phyloP scores from a whole-genome alignment of 163 green algal species.

The Chlorella variabilis region DNA sequence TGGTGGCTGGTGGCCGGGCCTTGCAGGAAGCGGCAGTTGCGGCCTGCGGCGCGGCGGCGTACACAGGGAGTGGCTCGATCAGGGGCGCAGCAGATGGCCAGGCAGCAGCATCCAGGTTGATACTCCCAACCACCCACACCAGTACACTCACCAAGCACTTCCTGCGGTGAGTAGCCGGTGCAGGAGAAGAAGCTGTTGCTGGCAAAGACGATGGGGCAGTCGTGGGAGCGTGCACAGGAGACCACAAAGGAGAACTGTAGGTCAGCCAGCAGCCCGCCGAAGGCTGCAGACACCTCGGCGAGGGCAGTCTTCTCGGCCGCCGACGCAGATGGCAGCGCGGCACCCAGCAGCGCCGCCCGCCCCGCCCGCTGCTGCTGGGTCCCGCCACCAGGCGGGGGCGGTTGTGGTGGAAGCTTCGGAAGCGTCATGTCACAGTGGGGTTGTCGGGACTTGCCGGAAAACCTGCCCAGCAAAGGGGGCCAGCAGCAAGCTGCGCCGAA shows the following conservation, averaged over 20 bases:
- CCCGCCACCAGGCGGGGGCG: too few relatives aligned
- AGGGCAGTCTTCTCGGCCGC: not conserved
- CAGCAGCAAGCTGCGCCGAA: too few relatives aligned
- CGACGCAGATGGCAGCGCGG: not conserved
- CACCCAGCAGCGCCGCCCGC: not conserved
- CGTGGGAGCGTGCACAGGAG: slow-evolving; percentile 82
- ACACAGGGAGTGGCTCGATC: too few relatives aligned
- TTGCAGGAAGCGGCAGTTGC: slow-evolving; percentile 87
- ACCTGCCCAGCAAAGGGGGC: too few relatives aligned
- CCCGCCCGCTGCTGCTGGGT: not conserved
- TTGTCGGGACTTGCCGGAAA: too few relatives aligned
- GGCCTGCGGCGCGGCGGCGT: too few relatives aligned
- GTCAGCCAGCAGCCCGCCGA: slow-evolving; percentile 66
- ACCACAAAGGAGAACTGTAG: slow-evolving; percentile 92
- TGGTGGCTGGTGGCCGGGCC: slow-evolving; percentile 46
- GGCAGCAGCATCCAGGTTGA: too few relatives aligned
- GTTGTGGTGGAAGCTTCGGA: too few relatives aligned
- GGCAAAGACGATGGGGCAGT: slow-evolving; percentile 90
- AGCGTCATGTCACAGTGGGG: too few relatives aligned
- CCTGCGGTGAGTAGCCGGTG: slow-evolving; percentile 88
- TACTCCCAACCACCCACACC: too few relatives aligned
- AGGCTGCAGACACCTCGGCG: not conserved
- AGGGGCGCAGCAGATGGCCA: too few relatives aligned
- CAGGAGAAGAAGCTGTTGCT: slow-evolving; percentile 85
- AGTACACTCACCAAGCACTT: too few relatives aligned